Conservation (phyloP, 1,284 basidiomycete genomes). For the Malassezia obtusa region DNA sequence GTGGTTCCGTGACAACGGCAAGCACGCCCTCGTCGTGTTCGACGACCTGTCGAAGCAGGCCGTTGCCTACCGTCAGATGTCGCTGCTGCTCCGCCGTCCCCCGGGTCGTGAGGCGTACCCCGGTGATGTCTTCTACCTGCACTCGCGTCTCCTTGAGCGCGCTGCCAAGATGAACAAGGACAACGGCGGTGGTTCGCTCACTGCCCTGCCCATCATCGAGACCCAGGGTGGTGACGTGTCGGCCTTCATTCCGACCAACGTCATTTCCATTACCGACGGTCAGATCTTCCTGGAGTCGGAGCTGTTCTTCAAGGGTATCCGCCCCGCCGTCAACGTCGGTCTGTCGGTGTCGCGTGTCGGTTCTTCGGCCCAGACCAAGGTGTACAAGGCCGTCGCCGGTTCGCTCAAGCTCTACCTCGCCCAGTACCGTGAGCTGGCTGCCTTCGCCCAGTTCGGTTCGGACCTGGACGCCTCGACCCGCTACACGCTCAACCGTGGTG, state of each 20-base stretch:
- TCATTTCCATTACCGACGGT: slow-evolving; percentile 47
- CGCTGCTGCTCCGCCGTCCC: slow-evolving; percentile 94
- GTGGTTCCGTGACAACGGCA: slow-evolving; percentile 99
- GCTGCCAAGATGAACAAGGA: slow-evolving; percentile 99
- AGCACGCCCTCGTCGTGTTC: slow-evolving; percentile 90
- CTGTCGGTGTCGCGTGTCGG: slow-evolving; percentile 99
- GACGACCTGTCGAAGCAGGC: slow-evolving; percentile 99
- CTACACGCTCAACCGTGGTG: slow-evolving; percentile 76
- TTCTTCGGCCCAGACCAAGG: slow-evolving; percentile 88
- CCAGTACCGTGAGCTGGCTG: slow-evolving; percentile 99
- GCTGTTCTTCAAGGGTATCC: slow-evolving; percentile 98
- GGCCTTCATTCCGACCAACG: slow-evolving; percentile 56
- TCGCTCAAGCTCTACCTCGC: slow-evolving; percentile 99
- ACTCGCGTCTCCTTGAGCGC: slow-evolving; percentile 98
- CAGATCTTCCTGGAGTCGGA: slow-evolving; percentile 48
- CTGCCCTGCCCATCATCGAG: slow-evolving; percentile 97
- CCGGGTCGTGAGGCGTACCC: slow-evolving; percentile 99
- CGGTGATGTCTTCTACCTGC: slow-evolving; percentile 99
- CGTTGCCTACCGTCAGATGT: slow-evolving; percentile 99
- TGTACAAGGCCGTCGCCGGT: slow-evolving; percentile 91
- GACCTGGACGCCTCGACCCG: slow-evolving; percentile 95
- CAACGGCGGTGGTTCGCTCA: slow-evolving; percentile 93
- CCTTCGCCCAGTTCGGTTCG: slow-evolving; percentile 98
- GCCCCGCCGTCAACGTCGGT: slow-evolving; percentile 99
- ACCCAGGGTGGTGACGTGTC: slow-evolving; percentile 99